These are phyloP conservation scores for Cryptococcus jaspeensis DNA, from an alignment of 1,284 basidiomycete species.

Conservation along the genomic window DNA sequence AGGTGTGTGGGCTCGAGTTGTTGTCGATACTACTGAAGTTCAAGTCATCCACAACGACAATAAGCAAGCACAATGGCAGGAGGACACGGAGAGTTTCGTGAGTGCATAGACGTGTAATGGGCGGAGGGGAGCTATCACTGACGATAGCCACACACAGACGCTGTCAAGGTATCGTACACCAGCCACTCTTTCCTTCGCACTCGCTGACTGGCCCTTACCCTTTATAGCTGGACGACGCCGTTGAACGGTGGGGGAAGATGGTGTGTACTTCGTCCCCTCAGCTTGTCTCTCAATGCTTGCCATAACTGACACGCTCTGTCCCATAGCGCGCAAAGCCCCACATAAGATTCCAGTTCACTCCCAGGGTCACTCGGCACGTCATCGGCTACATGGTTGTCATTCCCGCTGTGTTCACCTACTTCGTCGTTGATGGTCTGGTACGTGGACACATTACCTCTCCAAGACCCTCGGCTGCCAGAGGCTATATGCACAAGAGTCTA, in stretches of 20 bases:
- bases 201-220: not conserved
- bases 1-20: too few relatives aligned
- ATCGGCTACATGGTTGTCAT: constrained; percentile 39
- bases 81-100: constrained; percentile 38
- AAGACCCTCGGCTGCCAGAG: too few relatives aligned
- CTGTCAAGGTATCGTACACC: constrained; percentile 34
- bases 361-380: constrained; percentile 53
- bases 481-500: too few relatives aligned
- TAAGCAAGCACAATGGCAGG: constrained; percentile 41
- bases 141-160: constrained; percentile 23
- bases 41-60: constrained; percentile 4
- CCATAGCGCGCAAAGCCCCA: constrained; percentile 75
- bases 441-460: too few relatives aligned
- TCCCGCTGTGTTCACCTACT: constrained; percentile 36
- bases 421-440: constrained; percentile 11
- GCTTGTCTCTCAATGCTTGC: too few relatives aligned
- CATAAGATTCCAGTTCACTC: constrained; percentile 74
- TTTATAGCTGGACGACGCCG: constrained; percentile 67
- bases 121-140: not conserved
- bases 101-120: constrained; percentile 11
- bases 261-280: constrained; percentile 51
- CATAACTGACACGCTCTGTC: too few relatives aligned
- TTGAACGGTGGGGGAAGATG: constrained; percentile 76
- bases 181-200: not conserved
- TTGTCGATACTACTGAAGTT: too few relatives aligned